A percentile compares a stretch with the other conserved stretches of the same genome.
Conservation (phyloP, 2,329 filamentous ascomycete species). For the Pseudogymnoascus sp. region DNA sequence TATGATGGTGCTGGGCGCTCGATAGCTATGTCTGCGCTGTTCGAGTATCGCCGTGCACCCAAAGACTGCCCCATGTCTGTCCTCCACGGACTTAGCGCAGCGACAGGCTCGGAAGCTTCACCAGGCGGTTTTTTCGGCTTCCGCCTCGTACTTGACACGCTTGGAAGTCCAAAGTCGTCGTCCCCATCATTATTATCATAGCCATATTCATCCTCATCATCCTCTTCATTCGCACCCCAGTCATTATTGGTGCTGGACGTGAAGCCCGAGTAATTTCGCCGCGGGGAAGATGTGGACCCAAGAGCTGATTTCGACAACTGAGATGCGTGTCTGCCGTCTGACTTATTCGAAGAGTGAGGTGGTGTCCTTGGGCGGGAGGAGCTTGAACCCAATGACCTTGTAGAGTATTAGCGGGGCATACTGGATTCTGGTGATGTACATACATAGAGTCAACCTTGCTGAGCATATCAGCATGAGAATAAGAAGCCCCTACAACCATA, state of each 20-base stretch:
- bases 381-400: conserved; percentile 53
- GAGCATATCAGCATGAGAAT: conserved; percentile 92
- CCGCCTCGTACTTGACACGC: conserved; percentile 83
- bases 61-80: conserved; percentile 33
- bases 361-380: conserved; percentile 70
- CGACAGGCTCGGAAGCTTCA: conserved; percentile 16
- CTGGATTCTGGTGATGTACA: conserved; percentile 25
- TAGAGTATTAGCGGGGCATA: conserved; percentile 11
- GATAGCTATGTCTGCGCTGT: conserved; percentile 91
- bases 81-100: conserved; percentile 32
- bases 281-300: conserved; percentile 54
- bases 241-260: conserved; percentile 75
- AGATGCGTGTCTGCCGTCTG: conserved; percentile 50
- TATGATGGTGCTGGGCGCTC: conserved; percentile 79
- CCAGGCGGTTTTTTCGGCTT: conserved; percentile 45
- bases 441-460: conserved; percentile 73
- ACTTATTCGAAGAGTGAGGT: conserved; percentile 52
- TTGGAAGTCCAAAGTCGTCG: conserved; percentile 92
- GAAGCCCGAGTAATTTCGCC: conserved; percentile 73
- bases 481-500: conserved; percentile 85
- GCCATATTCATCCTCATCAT: conserved; percentile 63
- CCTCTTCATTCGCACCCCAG: conserved; percentile 69
- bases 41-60: conserved; percentile 57
- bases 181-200: conserved; percentile 74
- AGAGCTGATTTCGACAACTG: conserved; percentile 46